Evolutionary conservation across 148 eudicot species (phyloP).

Genomic region (Fagopyrum homotropicum): DNA sequence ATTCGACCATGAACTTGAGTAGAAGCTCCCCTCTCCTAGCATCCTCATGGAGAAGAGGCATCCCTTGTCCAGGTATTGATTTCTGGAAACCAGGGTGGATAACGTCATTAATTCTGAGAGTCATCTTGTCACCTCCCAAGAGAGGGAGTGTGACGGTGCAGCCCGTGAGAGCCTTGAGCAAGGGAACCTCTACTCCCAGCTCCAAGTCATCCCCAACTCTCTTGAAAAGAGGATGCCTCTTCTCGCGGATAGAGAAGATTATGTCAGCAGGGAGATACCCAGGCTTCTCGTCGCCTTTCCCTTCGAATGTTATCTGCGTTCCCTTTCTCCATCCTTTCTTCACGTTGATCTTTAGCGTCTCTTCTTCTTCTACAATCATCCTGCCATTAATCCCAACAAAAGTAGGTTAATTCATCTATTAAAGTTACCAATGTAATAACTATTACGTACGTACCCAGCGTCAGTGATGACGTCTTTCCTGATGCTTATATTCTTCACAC

Average conservation of each 20-base stretch:
- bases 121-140: conserved; percentile 55
- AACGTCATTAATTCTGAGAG: conserved; percentile 44
- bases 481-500: conserved; percentile 51
- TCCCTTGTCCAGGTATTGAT: conserved; percentile 56
- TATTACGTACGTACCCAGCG: conserved; percentile 49
- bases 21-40: conserved; percentile 49
- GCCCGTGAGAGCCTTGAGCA: conserved; percentile 64
- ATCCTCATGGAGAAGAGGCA: conserved; percentile 43
- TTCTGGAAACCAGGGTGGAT: conserved; percentile 61
- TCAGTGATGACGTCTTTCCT: conserved; percentile 51
- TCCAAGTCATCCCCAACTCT: conserved; percentile 61
- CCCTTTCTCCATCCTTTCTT: conserved; percentile 87
- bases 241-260: conserved; percentile 51
- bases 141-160: conserved; percentile 56
- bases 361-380: conserved; percentile 57
- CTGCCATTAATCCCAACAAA: conserved; percentile 9
- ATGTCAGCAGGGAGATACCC: conserved; percentile 58
- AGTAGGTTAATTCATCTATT: too few species aligned
- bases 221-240: conserved; percentile 45
- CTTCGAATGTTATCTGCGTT: conserved; percentile 67
- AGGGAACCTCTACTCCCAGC: conserved; percentile 64
- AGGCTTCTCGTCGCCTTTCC: conserved; percentile 72
- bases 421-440: too few species aligned
- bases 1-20: conserved; percentile 52
- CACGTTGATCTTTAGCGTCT: conserved; percentile 48